Base-by-base conservation (phyloP, 2,329 filamentous ascomycete species). In the Phaeoacremonium minimum region DNA sequence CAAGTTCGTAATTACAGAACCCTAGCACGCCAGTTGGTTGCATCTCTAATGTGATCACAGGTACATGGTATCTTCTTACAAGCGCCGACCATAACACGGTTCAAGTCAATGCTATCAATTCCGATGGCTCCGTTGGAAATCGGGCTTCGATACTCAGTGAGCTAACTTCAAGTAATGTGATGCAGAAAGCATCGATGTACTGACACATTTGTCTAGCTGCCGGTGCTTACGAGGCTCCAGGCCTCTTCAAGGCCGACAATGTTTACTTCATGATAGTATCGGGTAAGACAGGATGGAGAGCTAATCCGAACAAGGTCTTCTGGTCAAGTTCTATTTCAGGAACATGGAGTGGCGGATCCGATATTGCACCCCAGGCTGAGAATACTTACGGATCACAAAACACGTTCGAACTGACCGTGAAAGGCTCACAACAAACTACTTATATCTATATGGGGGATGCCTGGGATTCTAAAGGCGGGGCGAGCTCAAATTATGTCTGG, bases 61-160 rank as follows among this genome's bases (percentile, higher is more conserved):
- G 46, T 5, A 57, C 53, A 8, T 64, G 56, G 55, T 66, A 61
- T 37, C 48, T 64, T 20, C 47, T 66, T 15, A 64, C 63, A 3
- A 56, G 51, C 18, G 60, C 61, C 7, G 60, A 64, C 45, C 59
- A 64, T 46, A 66, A 67, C 41, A 60, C 47, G 12, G 52, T 64
- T 13, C 59, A 64, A 37, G 52, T 64, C 35, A 66, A 65, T 44
- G 38, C 41, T 12, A 59, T 63, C 43, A 61, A 61, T 43, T 42
- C 46, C 4, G 57, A 64, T 33, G 61, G 61, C 3, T 46, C 45
- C 4, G 49, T 64, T 6, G 62, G 61, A 16, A 46, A 50, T 31
- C 53, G 45, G 18, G 52, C 52, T 15, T 50, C 48, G 4, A 36
- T 47, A 7, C 40, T 61, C 9, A 41, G 55, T 52, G 45, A 33